A percentile compares a stretch with the other conserved stretches of the same genome.
phyloP scores from a whole-genome alignment of 2,329 filamentous ascomycete species.

The Samsoniella hepiali region DNA sequence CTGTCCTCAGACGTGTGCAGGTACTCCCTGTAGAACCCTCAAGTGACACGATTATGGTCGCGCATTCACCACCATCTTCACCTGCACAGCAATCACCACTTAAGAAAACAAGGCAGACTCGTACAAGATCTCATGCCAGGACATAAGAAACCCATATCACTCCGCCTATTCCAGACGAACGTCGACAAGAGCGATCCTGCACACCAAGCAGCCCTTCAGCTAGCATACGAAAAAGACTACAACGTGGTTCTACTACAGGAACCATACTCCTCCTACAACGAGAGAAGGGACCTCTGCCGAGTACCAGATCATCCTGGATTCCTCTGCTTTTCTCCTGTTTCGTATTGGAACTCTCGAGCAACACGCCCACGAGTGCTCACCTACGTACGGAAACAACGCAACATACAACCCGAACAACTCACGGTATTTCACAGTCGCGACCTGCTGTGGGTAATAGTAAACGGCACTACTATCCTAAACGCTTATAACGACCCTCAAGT shows the following conservation, averaged over 20 bases:
- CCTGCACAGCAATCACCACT: neutral
- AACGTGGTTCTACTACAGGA: constrained; percentile 2
- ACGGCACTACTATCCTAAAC: constrained; percentile 1
- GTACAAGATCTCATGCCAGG: neutral
- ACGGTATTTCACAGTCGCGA: constrained; percentile 16
- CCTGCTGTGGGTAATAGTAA: neutral
- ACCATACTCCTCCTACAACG: neutral
- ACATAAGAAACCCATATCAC: neutral
- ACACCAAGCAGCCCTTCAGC: neutral
- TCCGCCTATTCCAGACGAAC: constrained; percentile 7
- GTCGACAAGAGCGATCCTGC: constrained; percentile 7
- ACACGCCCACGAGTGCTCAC: constrained; percentile 4
- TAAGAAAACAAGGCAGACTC: neutral
- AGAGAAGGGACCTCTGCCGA: neutral
- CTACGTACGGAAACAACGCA: neutral
- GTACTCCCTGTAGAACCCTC: neutral
- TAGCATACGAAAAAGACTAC: constrained; percentile 10
- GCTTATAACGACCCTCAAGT: constrained; percentile 1
- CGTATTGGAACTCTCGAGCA: neutral
- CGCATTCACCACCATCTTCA: constrained; percentile 6
- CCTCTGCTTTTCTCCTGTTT: neutral
- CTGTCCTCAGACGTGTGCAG: neutral
- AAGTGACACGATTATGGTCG: neutral
- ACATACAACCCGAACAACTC: constrained; percentile 1
- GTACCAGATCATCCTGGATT: neutral